Conservation (phyloP, 768 basidiomycete genomes). For the Boletus insuetus region DNA sequence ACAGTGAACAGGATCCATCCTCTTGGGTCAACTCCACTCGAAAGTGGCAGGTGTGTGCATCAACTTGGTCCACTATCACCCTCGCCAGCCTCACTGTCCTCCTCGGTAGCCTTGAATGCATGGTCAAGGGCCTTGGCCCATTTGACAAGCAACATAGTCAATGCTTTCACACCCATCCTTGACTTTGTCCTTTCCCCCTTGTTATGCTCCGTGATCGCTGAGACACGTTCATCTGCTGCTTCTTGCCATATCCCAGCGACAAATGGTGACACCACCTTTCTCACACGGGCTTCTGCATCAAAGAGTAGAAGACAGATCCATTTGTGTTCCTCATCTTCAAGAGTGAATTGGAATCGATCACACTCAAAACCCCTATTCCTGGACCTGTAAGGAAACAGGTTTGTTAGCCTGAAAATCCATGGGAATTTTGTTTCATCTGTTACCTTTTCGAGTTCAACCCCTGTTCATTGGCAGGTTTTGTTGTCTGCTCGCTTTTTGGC, state of each 20-base stretch:
- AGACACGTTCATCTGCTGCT: constrained; percentile 63
- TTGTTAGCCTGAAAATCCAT: too few relatives aligned
- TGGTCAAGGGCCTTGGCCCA: constrained; percentile 68
- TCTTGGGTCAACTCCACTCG: constrained; percentile 40
- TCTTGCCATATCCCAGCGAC: constrained; percentile 83
- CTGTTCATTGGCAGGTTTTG: too few relatives aligned
- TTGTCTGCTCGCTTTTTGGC: too few relatives aligned
- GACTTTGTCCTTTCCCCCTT: constrained; percentile 49
- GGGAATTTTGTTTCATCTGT: too few relatives aligned
- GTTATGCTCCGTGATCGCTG: constrained; percentile 39
- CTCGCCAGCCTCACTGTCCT: constrained; percentile 47
- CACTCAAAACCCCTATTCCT: constrained; percentile 61
- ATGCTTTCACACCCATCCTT: constrained; percentile 64
- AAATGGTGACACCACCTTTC: constrained; percentile 78
- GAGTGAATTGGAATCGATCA: constrained; percentile 76
- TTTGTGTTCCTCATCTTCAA: constrained; percentile 88
- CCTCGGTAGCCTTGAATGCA: constrained; percentile 38
- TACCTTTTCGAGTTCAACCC: too few relatives aligned
- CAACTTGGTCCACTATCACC: constrained; percentile 29
- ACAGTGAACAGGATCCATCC: too few relatives aligned
- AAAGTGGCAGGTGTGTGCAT: constrained; percentile 40
- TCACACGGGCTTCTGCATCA: constrained; percentile 75
- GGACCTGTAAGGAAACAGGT: too few relatives aligned
- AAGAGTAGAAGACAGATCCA: too few relatives aligned
- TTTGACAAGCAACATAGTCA: constrained; percentile 70